Evolutionary conservation across 805 yeast species (phyloP).

Genomic region (Yarrowia keelungensis): DNA sequence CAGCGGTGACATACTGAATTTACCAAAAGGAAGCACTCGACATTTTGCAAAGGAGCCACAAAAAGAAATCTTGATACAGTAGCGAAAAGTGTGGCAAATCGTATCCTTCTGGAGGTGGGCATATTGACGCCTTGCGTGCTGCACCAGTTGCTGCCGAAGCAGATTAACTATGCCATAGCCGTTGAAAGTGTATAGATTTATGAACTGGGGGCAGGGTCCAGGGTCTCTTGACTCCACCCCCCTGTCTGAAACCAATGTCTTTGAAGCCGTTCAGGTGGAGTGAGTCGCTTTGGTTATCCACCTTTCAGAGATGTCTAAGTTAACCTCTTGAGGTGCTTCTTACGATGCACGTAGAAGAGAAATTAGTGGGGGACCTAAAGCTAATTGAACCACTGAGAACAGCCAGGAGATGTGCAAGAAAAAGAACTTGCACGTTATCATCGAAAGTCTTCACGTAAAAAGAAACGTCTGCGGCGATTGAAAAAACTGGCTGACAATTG

Average conservation of each 20-base stretch:
- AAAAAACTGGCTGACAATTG: no score
- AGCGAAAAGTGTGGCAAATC: background rate
- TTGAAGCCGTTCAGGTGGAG: slow-evolving; percentile 7
- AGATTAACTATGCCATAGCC: background rate
- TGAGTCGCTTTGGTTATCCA: background rate
- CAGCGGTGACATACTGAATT: background rate
- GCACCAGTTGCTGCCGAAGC: background rate
- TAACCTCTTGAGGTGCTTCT: background rate
- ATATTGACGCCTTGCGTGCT: background rate
- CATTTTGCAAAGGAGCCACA: background rate
- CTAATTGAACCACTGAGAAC: background rate
- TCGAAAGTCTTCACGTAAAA: no score
- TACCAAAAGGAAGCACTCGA: background rate
- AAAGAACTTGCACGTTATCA: no score
- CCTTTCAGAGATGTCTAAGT: background rate
- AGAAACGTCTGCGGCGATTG: no score
- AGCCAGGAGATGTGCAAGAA: no score
- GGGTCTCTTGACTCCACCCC: background rate
- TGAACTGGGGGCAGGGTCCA: slow-evolving; percentile 12
- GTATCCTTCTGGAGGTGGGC: background rate
- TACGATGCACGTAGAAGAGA: background rate
- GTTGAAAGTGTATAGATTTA: slow-evolving; percentile 7
- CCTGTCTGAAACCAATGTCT: background rate
- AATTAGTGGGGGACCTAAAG: background rate
- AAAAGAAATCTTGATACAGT: background rate